Base-by-base conservation (phyloP, 371 early-diverging fungal genomes). In the Apophysomyces variabilis region DNA sequence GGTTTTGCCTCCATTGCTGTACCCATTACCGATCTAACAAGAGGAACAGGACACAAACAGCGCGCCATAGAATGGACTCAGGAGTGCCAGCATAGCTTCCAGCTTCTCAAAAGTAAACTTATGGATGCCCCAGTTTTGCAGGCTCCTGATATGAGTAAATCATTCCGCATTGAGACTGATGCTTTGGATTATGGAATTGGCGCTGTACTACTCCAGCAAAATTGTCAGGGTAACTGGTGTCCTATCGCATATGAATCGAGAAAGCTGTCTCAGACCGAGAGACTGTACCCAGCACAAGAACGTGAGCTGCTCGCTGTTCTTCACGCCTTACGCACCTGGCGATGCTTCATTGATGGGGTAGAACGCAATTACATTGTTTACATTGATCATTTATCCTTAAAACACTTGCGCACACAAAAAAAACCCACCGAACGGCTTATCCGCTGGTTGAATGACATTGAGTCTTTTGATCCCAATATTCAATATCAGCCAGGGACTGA, bases 331-430 rank as follows among this genome's bases (percentile, higher is more conserved):
- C 11, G 37, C 1, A 57, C 37, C 1, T 77, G 75, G 77, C 61
- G 71, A 9, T 62, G 50, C 36, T 50, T 39, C 21, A 26, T 45
- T 1, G 46, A 54, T 39, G 21, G 45, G 0, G 21, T 61, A 1
- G 45, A 67, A 12, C 47, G 61, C 9, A 73, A 66, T 32, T 69
- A 75, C 0, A 8, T 69, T 1, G 62, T 82, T 0, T 85, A 82
- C 63, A 62, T 83, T 4, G 84, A 84, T 61, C 82, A 86, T 69
- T 77, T 84, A 12, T 58, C 81, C n/a, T 39, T 59, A 14, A 59
- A 59, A 39, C 7, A 65, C 81, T 38, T 82, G 60, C 63, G 67
- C 69, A 7, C n/a, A n/a, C 60, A 58, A 45, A 44, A 6, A 66
- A 61, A 21, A 18, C 61, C 61, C 0, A 66, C 66, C 14, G 43